Conservation (phyloP, 176 grass and related monocot genomes). For the Aechmea fasciata region DNA sequence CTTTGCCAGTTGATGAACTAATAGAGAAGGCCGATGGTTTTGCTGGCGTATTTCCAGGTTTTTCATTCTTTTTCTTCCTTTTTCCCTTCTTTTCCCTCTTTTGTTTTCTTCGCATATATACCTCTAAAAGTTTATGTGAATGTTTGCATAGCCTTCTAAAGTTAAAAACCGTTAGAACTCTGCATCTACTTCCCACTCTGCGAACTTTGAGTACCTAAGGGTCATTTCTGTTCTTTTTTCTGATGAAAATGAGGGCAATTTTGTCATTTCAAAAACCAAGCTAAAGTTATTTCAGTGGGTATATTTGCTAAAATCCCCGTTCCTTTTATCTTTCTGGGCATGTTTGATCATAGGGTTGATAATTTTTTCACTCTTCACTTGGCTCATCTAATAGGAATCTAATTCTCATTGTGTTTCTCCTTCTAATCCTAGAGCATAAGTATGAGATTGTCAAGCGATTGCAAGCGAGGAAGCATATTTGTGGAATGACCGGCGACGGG, state of each 20-base stretch:
- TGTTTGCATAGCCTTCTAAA: too few relatives aligned
- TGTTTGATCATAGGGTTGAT: not conserved
- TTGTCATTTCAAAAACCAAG: too few relatives aligned
- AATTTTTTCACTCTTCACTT: not conserved
- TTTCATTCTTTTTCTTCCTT: slow-evolving; percentile 1
- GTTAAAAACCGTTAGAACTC: too few relatives aligned
- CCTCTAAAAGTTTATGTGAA: too few relatives aligned
- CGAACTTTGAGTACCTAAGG: too few relatives aligned
- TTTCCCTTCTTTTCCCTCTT: not conserved
- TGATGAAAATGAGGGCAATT: too few relatives aligned
- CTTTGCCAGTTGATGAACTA: slow-evolving; percentile 71
- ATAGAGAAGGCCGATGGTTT: slow-evolving; percentile 86
- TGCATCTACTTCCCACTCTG: too few relatives aligned
- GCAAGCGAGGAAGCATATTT: slow-evolving; percentile 75
- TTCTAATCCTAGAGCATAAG: slow-evolving; percentile 49
- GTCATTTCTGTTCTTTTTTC: too few relatives aligned
- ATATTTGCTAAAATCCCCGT: too few relatives aligned
- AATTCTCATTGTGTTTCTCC: not conserved
- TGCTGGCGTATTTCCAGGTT: slow-evolving; percentile 83
- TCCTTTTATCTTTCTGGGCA: too few relatives aligned
- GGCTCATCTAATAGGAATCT: not conserved
- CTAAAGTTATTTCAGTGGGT: too few relatives aligned
- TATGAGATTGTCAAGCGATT: slow-evolving; percentile 79
- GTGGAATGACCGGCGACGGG: slow-evolving; percentile 84
- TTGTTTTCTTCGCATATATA: not conserved